These are phyloP conservation scores for Oryza australiensis DNA, from an alignment of 176 grass and related monocot genomes.

Conservation along the genomic window DNA sequence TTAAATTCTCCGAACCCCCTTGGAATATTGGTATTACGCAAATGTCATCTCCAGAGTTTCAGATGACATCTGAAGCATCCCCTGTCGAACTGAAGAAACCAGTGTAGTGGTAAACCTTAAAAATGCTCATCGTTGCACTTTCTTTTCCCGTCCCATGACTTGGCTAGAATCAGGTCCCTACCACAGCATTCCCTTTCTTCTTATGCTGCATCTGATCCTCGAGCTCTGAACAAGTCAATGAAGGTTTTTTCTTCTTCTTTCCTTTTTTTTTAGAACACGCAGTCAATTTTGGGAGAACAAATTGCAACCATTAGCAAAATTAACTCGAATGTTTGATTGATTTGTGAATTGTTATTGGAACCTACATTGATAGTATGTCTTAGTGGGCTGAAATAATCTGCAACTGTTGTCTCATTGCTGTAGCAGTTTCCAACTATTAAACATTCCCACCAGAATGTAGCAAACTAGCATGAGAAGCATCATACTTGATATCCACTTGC, in stretches of 20 bases:
- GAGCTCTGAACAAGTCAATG: not conserved
- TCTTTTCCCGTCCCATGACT: not conserved
- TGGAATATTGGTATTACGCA: not conserved
- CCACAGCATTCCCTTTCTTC: not conserved
- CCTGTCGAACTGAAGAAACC: not conserved
- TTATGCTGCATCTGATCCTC: not conserved
- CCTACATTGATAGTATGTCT: not conserved
- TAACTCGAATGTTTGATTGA: not conserved
- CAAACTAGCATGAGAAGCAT: not conserved
- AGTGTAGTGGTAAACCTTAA: not conserved
- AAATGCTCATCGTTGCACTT: not conserved
- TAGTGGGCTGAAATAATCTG: not conserved
- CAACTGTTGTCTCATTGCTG: not conserved
- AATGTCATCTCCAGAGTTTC: not conserved
- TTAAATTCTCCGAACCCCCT: no score
- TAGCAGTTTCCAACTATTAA: not conserved
- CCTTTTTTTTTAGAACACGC: no score
- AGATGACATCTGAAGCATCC: not conserved
- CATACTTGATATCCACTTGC: not conserved
- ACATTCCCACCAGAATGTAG: not conserved
- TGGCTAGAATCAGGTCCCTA: not conserved
- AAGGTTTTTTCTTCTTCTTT: no score
- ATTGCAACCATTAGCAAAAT: not conserved
- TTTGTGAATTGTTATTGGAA: not conserved
- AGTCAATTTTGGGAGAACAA: not conserved